Evolutionary conservation across 2,329 filamentous ascomycete genomes (phyloP), one percentile per base, ranked within the genome.

Genomic region (Penicillium sp.): DNA sequence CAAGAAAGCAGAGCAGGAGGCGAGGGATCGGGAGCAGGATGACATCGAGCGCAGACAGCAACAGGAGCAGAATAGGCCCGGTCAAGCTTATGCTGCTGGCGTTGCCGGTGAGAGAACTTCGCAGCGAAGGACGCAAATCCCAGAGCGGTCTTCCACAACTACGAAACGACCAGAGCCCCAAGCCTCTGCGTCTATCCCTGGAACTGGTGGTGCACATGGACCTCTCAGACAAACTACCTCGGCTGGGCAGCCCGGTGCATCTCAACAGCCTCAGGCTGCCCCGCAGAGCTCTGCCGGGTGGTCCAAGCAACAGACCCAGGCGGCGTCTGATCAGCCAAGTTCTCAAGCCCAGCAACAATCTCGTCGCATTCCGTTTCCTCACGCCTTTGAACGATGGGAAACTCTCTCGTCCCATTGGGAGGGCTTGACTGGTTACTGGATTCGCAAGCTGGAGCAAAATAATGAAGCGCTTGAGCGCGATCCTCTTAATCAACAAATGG

Each of bases 341-440:
- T n/a, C n/a, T n/a, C n/a, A n/a, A n/a, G n/a, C n/a, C n/a, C n/a
- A n/a, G n/a, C n/a, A n/a, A n/a, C n/a, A n/a, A n/a, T n/a, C n/a
- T n/a, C n/a, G n/a, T n/a, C n/a, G n/a, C n/a, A n/a, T n/a, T n/a
- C n/a, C 57, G 0, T 97, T 98, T 58, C 93, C 93, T 0, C 93
- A 97, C 69, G 93, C 93, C 0, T 98, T 98, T 63, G 91, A 98
- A 69, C 81, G 93, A 53, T 98, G 93, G 93, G 93, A 98, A 67
- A 91, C 88, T 0, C 73, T 98, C 3, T 98, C 93, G 0, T 94
- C 93, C 6, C 91, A 97, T 61, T 98, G 93, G 93, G 93, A 98
- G 68, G 93, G 93, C 4, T 77, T 98, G 52, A 97, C 93, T 0
- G 91, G 88, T 51, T 97, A 95, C 71, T 98, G 93, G 91, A 93